Conservation (phyloP, 441 rosid genomes). For the Theobroma grandiflorum region DNA sequence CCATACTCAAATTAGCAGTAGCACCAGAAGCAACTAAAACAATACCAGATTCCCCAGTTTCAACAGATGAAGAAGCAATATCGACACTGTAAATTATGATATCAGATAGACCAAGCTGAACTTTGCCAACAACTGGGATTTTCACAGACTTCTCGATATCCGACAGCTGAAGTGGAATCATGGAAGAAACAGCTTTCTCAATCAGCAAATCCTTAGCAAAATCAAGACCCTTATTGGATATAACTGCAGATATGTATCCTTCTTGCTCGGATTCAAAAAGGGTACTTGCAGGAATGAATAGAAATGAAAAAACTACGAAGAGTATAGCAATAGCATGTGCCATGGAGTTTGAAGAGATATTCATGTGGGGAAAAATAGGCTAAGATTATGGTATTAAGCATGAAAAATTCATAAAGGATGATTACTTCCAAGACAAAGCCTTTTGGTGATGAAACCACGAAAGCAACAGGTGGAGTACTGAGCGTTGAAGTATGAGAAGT, state of each 20-base stretch:
- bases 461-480: constrained; percentile 7
- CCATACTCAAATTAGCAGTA: constrained; percentile 71
- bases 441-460: constrained; percentile 5
- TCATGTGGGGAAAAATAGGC: constrained; percentile 33
- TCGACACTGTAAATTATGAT: constrained; percentile 54
- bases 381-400: background rate
- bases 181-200: constrained; percentile 54
- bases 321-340: constrained; percentile 24
- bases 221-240: constrained; percentile 66
- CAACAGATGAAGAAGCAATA: constrained; percentile 55
- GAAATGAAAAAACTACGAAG: constrained; percentile 39
- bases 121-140: constrained; percentile 73
- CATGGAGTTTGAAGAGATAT: constrained; percentile 34
- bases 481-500: background rate
- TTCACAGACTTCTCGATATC: constrained; percentile 60
- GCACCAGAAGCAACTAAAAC: constrained; percentile 64
- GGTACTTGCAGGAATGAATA: constrained; percentile 43
- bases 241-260: constrained; percentile 56
- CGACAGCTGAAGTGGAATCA: constrained; percentile 67
- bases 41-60: constrained; percentile 60
- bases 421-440: background rate
- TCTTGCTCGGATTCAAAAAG: constrained; percentile 46
- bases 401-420: background rate
- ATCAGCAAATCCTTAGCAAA: constrained; percentile 67
- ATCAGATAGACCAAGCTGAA: constrained; percentile 55